Conservation (phyloP, 306 rosid genomes). For the Neltuma alba region DNA sequence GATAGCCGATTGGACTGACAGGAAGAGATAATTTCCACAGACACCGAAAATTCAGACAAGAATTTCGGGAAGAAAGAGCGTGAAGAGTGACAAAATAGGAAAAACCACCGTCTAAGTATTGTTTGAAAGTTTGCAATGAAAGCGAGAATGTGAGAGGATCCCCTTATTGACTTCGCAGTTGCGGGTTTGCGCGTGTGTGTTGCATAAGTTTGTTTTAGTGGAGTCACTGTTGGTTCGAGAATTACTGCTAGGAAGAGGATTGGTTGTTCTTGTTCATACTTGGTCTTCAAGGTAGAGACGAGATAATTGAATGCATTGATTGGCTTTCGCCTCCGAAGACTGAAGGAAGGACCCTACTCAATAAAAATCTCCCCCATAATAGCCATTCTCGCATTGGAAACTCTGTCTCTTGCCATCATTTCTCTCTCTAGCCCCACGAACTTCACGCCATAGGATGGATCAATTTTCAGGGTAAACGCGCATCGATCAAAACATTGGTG, state of each 20-base stretch:
- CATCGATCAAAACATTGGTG: no score
- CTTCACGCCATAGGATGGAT: no score
- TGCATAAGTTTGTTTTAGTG: conserved; percentile 23
- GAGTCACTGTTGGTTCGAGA: conserved; percentile 46
- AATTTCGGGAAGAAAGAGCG: not conserved
- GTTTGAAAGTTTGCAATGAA: conserved; percentile 33
- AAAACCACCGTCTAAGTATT: conserved; percentile 33
- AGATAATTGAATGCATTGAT: not conserved
- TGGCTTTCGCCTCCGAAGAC: not conserved
- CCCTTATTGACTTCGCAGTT: conserved; percentile 64
- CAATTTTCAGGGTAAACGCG: not conserved
- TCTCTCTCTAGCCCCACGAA: not conserved
- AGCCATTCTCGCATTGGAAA: not conserved
- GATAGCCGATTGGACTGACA: conserved; percentile 15
- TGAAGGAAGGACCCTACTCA: conserved; percentile 34
- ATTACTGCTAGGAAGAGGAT: conserved; percentile 48
- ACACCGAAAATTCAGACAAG: not conserved
- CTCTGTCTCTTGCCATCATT: not conserved
- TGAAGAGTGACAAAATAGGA: conserved; percentile 3
- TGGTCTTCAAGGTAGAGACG: not conserved
- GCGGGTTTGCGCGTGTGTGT: not conserved
- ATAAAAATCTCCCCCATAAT: conserved; percentile 36
- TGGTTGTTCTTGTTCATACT: conserved; percentile 28
- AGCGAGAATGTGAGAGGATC: conserved; percentile 45
- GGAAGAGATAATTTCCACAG: conserved; percentile 16